These are phyloP conservation scores for Mortierella hygrophila DNA, from an alignment of 192 early-diverging fungal species.

Conservation along the genomic window DNA sequence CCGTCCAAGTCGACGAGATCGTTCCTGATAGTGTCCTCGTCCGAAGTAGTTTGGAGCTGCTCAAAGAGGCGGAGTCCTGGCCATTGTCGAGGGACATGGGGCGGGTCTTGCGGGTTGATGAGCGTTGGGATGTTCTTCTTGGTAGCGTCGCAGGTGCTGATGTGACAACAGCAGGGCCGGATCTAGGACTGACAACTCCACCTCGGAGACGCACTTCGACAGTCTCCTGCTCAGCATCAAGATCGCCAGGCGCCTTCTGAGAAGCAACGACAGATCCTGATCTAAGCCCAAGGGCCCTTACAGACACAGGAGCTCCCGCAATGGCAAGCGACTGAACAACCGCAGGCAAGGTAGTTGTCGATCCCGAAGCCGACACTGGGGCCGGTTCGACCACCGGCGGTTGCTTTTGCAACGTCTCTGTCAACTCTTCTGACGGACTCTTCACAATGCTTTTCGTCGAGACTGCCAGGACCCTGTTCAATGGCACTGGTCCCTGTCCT, in stretches of 20 bases:
- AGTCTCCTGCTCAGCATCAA: not conserved
- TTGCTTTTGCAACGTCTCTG: not conserved
- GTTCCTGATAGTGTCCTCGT: not conserved
- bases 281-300: too few species aligned
- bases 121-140: not conserved
- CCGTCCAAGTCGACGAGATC: slow-evolving; percentile 19
- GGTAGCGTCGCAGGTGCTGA: not conserved
- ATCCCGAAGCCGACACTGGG: not conserved
- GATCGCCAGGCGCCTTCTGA: not conserved
- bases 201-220: not conserved
- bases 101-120: not conserved
- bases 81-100: not conserved
- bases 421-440: not conserved
- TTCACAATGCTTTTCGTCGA: not conserved
- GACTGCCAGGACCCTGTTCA: not conserved
- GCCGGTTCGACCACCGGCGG: not conserved
- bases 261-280: not conserved
- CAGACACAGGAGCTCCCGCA: not conserved
- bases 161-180: not conserved
- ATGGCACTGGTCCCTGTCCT: not conserved
- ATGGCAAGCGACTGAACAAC: not conserved
- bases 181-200: not conserved
- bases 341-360: not conserved
- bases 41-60: not conserved
- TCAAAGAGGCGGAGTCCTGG: not conserved